A percentile compares a stretch with the other conserved stretches of the same genome.
Conservation (phyloP, 1,284 basidiomycete genomes). For the Amylostereum areolatum region DNA sequence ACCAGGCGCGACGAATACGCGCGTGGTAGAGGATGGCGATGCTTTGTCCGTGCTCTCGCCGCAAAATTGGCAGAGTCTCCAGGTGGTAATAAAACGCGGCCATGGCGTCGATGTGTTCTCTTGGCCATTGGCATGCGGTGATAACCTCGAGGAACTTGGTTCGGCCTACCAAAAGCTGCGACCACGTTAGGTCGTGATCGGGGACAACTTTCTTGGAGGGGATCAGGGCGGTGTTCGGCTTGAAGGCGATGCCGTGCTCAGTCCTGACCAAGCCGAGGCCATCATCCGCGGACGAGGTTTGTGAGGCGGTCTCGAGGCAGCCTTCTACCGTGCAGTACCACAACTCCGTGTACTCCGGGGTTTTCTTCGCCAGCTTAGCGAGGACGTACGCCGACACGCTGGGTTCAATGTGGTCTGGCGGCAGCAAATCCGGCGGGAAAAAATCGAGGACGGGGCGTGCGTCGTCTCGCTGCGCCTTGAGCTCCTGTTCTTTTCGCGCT, state of each 20-base stretch:
- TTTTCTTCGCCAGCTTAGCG: conserved; percentile 15
- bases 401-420: too few relatives aligned
- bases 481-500: too few relatives aligned
- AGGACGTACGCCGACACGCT: conserved; percentile 17
- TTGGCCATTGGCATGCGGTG: background rate
- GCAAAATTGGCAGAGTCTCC: too few relatives aligned
- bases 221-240: background rate
- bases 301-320: conserved; percentile 15
- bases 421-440: too few relatives aligned
- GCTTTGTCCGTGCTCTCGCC: too few relatives aligned
- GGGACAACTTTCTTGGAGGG: background rate
- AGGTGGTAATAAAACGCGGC: too few relatives aligned
- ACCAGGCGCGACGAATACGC: too few relatives aligned
- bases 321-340: conserved; percentile 23
- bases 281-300: background rate
- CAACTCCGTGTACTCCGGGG: conserved; percentile 20
- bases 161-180: background rate
- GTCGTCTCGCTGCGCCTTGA: too few relatives aligned
- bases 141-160: background rate
- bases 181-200: conserved; percentile 3
- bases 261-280: background rate
- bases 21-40: too few relatives aligned
- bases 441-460: too few relatives aligned
- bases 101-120: background rate
- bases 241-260: background rate